A percentile compares a stretch with the other conserved stretches of the same genome.
Conservation (phyloP, 2,329 filamentous ascomycete species). For the Botrytis fabae region DNA sequence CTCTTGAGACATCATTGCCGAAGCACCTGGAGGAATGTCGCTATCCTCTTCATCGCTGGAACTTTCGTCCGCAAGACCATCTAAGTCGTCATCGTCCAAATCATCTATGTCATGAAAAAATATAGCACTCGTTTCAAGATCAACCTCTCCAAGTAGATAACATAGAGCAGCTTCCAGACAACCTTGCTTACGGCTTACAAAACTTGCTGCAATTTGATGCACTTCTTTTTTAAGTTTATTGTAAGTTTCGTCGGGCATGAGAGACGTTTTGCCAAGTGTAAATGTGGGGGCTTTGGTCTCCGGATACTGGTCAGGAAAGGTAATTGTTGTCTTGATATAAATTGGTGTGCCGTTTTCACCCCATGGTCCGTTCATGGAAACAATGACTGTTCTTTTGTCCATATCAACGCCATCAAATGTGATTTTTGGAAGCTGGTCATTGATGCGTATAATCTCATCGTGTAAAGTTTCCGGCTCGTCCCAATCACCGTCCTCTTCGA, state of each 20-base stretch:
- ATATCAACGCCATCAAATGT: constrained; percentile 65
- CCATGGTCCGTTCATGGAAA: constrained; percentile 67
- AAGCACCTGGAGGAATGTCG: constrained; percentile 40
- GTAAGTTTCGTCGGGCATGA: constrained; percentile 59
- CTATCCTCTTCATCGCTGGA: constrained; percentile 80
- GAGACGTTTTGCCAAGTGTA: constrained; percentile 59
- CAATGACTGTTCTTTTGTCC: constrained; percentile 58
- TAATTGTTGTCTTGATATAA: constrained; percentile 62
- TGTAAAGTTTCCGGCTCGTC: constrained; percentile 60
- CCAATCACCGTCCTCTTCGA: constrained; percentile 50
- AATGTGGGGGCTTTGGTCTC: constrained; percentile 59
- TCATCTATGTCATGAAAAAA: constrained; percentile 59
- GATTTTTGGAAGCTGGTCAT: constrained; percentile 61
- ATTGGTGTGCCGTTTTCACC: constrained; percentile 56
- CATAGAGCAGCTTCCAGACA: constrained; percentile 62
- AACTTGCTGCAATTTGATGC: constrained; percentile 56
- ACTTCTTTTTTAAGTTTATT: constrained; percentile 56
- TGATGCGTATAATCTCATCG: constrained; percentile 64
- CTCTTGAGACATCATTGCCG: constrained; percentile 62
- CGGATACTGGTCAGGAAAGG: constrained; percentile 61
- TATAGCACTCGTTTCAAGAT: constrained; percentile 59
- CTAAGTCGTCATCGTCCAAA: constrained; percentile 59
- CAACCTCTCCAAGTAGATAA: constrained; percentile 63
- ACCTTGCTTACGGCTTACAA: constrained; percentile 58
- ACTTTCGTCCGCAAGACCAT: constrained; percentile 67